Conservation (phyloP, 805 yeast genomes). For the Cyberlindnera nakhonratchasimensis region DNA sequence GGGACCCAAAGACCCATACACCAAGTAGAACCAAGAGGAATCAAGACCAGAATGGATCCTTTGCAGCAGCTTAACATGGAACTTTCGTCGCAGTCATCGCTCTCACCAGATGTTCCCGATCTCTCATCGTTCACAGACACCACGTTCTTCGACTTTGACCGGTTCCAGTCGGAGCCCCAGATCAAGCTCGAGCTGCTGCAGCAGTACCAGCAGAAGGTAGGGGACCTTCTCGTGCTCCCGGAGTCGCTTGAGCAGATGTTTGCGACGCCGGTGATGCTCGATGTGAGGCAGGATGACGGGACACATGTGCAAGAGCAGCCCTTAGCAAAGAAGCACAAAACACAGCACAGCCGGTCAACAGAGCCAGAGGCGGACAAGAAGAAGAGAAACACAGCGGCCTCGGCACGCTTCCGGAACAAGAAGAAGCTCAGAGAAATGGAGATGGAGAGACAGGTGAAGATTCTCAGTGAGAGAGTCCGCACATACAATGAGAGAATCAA, state of each 20-base stretch:
- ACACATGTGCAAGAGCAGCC: no score
- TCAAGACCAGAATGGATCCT: background rate
- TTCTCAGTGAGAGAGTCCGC: slow-evolving; percentile 43
- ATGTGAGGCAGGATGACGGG: no score
- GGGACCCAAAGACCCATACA: background rate
- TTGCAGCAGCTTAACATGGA: background rate
- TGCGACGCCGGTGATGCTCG: background rate
- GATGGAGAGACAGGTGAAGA: slow-evolving; percentile 47
- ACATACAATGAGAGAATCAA: slow-evolving; percentile 44
- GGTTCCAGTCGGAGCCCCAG: slow-evolving; percentile 17
- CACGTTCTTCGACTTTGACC: slow-evolving; percentile 26
- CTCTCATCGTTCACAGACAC: slow-evolving; percentile 22
- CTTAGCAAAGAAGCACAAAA: slow-evolving; percentile 2
- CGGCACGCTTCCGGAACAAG: slow-evolving; percentile 61
- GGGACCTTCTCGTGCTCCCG: background rate
- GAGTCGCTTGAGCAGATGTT: background rate
- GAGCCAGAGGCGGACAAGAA: slow-evolving; percentile 40
- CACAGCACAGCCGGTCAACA: background rate
- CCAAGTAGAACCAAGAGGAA: no score
- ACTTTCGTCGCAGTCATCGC: background rate
- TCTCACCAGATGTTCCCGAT: slow-evolving; percentile 7
- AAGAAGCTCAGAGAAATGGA: slow-evolving; percentile 57
- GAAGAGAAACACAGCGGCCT: slow-evolving; percentile 60
- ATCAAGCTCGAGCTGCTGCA: slow-evolving; percentile 10
- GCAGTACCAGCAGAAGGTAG: slow-evolving; percentile 6